Evolutionary conservation across 352 stramenopile genomes (phyloP).

Genomic region (Pythium aphanidermatum): DNA sequence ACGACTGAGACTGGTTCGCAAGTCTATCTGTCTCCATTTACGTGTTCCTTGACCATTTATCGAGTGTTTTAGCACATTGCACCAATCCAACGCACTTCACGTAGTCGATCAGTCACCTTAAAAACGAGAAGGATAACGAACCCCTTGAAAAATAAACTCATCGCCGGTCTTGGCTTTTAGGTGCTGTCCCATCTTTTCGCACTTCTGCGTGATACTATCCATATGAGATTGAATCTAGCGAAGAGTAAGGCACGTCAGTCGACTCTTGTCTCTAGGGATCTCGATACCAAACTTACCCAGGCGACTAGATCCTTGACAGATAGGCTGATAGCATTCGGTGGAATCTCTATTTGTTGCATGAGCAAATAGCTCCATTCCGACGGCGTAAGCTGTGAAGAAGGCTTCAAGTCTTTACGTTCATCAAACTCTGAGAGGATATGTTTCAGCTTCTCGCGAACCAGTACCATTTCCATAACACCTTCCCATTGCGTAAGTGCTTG

Average conservation of each 20-base stretch:
- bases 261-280: no score
- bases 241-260: slow-evolving; percentile 2
- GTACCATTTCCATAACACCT: slow-evolving; percentile 25
- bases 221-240: slow-evolving; percentile 32
- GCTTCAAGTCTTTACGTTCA: slow-evolving; percentile 25
- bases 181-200: slow-evolving; percentile 26
- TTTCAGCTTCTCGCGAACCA: slow-evolving; percentile 47
- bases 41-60: neutral
- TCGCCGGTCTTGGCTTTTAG: slow-evolving; percentile 51
- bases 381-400: slow-evolving; percentile 24
- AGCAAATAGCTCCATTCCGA: slow-evolving; percentile 32
- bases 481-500: slow-evolving; percentile 44
- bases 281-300: slow-evolving; percentile 28
- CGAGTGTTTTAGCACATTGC: neutral
- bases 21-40: neutral
- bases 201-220: slow-evolving; percentile 38
- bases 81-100: neutral
- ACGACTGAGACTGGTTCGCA: no score
- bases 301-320: slow-evolving; percentile 16
- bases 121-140: slow-evolving; percentile 30
- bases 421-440: slow-evolving; percentile 28
- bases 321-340: slow-evolving; percentile 8
- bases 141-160: slow-evolving; percentile 57
- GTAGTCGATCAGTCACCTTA: neutral
- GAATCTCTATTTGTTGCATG: slow-evolving; percentile 30